Base-by-base conservation (phyloP, 2,329 filamentous ascomycete genomes). In the Colletotrichum liaoningense region DNA sequence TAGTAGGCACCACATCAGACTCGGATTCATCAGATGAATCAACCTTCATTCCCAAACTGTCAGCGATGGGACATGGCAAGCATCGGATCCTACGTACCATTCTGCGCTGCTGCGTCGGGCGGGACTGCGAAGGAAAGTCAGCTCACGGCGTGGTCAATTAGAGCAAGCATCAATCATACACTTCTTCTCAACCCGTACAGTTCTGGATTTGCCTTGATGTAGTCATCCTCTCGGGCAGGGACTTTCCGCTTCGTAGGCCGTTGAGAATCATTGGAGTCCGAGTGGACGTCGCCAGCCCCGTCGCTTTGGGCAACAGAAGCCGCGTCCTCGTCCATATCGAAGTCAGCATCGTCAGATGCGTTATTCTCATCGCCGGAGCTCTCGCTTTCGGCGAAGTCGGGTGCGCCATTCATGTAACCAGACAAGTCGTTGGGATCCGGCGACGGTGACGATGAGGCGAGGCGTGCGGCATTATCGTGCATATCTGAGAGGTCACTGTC, bases 141-240 rank as follows among this genome's bases (percentile, higher is more conserved):
- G 54, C 67, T 57, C 38, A 67, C n/a, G 46, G 69, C 63, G 76
- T 62, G 33, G 55, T 62, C 14, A 33, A 67, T 69, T 24, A 55
- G 63, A 55, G 64, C 66, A 63, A 73, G 64, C 38, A 75, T 70
- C 75, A 75, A 64, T 84, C 93, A 75, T 92, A 97, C 95, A 86
- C 97, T 99, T 85, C 97, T 91, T 78, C 97, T 92, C 77, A 99
- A 88, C 60, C 97, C 97, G 86, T 98, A 99, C 9, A 99, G 88
- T 84, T 98, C 95, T 57, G 97, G 97, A 79, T 99, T 97, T 80
- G 94, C 93, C 79, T 93, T 90, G 78, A 98, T 98, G 80, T 92
- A 95, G 59, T 95, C 92, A 72, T 97, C 93, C 78, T 97, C 94
- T 64, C 93, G 91, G 49, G 90, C 81, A 80, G 88, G 82, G 76